Evolutionary conservation across 129 eudicot species (phyloP).

Genomic region (Pseudognaphalium luteoalbum): DNA sequence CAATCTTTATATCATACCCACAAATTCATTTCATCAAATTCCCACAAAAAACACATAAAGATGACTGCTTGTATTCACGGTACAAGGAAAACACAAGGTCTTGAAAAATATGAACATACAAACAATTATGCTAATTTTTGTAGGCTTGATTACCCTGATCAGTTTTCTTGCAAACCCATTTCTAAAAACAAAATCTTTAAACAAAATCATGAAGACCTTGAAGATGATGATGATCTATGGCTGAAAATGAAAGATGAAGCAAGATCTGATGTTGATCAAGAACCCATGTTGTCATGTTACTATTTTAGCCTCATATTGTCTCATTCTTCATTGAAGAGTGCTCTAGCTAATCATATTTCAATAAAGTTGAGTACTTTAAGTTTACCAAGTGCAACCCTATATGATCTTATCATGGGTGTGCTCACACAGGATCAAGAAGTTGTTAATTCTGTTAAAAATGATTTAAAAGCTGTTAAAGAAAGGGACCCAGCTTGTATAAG

Average conservation of each 20-base stretch:
- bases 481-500: slow-evolving; percentile 97
- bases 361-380: slow-evolving; percentile 56
- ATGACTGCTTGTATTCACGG: slow-evolving; percentile 73
- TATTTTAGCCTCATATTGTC: slow-evolving; percentile 56
- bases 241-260: slow-evolving; percentile 67
- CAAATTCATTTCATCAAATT: slow-evolving; percentile 13
- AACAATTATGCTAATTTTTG: slow-evolving; percentile 35
- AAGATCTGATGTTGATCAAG: slow-evolving; percentile 56
- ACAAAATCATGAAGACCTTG: background rate
- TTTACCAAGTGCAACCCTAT: slow-evolving; percentile 56
- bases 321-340: slow-evolving; percentile 56
- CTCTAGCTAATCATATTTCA: slow-evolving; percentile 66
- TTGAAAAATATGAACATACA: slow-evolving; percentile 32
- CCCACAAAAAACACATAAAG: slow-evolving; percentile 5
- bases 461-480: slow-evolving; percentile 74
- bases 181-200: background rate
- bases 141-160: slow-evolving; percentile 44
- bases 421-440: slow-evolving; percentile 60
- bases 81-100: slow-evolving; percentile 42
- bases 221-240: slow-evolving; percentile 59
- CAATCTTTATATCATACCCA: slow-evolving; percentile 11
- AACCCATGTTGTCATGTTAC: slow-evolving; percentile 76
- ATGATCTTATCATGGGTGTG: slow-evolving; percentile 64
- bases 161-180: slow-evolving; percentile 45
- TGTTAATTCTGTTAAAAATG: slow-evolving; percentile 45